Evolutionary conservation across 768 basidiomycete species (phyloP).

Genomic region (Mrakia blollopis): DNA sequence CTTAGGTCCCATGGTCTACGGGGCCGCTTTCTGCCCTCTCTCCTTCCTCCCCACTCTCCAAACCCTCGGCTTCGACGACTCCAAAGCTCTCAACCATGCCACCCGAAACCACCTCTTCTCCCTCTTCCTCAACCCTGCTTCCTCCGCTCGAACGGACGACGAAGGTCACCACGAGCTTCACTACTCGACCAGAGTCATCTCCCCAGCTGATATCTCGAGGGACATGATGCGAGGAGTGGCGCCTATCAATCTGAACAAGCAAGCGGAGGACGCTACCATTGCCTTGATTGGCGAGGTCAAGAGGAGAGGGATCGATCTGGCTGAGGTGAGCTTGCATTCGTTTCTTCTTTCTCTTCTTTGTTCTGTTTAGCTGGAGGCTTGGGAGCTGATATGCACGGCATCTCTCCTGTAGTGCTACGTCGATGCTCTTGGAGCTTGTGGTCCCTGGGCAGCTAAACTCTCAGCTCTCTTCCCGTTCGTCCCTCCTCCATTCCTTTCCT

Average conservation of each 20-base stretch:
- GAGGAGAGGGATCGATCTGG: conserved; percentile 69
- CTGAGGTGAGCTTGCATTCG: conserved; percentile 54
- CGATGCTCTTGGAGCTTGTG: conserved; percentile 84
- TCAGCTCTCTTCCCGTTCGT: conserved; percentile 64
- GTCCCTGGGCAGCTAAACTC: conserved; percentile 77
- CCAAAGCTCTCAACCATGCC: conserved; percentile 76
- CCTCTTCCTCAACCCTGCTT: conserved; percentile 31
- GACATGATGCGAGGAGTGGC: conserved; percentile 77
- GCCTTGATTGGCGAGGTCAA: conserved; percentile 79
- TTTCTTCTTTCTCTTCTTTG: background rate
- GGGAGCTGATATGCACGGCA: background rate
- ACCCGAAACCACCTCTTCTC: conserved; percentile 49
- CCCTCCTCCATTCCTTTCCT: background rate
- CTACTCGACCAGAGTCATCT: conserved; percentile 48
- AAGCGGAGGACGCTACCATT: conserved; percentile 84
- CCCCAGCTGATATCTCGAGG: conserved; percentile 82
- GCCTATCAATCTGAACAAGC: conserved; percentile 79
- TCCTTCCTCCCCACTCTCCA: conserved; percentile 70
- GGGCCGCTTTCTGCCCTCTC: conserved; percentile 83
- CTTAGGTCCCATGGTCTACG: conserved; percentile 79
- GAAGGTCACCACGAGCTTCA: conserved; percentile 37
- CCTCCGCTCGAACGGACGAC: background rate
- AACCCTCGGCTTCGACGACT: conserved; percentile 87
- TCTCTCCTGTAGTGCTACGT: conserved; percentile 67
- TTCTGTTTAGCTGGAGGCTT: background rate